A percentile compares a stretch with the other conserved stretches of the same genome.
These are phyloP conservation scores for Fistulinella prunicolor DNA, from an alignment of 768 basidiomycete species.

Conservation along the genomic window DNA sequence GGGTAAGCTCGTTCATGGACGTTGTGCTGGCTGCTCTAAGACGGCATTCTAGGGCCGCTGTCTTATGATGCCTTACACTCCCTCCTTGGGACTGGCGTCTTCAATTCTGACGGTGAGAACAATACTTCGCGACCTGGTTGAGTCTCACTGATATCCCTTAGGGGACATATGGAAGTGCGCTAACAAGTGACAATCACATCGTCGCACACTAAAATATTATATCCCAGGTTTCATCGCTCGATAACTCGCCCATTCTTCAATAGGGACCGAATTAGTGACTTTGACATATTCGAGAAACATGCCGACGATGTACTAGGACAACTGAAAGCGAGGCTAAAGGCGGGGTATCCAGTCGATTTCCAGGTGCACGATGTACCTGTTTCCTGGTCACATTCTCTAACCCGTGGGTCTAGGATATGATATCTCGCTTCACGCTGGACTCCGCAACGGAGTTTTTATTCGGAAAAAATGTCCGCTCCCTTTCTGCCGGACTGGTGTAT, in stretches of 20 bases:
- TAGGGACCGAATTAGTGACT: slow-evolving; percentile 50
- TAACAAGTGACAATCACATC: neutral
- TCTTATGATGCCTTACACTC: slow-evolving; percentile 15
- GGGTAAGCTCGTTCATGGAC: slow-evolving; percentile 22
- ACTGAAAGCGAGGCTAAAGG: slow-evolving; percentile 39
- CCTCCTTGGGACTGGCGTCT: slow-evolving; percentile 56
- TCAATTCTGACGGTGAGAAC: slow-evolving; percentile 50
- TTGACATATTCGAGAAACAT: slow-evolving; percentile 53
- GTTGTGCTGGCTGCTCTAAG: slow-evolving; percentile 21
- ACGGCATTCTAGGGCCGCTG: slow-evolving; percentile 13
- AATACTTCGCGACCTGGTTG: neutral
- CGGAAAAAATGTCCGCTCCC: slow-evolving; percentile 44
- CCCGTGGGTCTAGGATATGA: slow-evolving; percentile 41
- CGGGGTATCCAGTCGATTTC: slow-evolving; percentile 54
- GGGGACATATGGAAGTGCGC: slow-evolving; percentile 60
- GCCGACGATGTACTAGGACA: slow-evolving; percentile 45
- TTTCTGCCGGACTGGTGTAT: slow-evolving; percentile 47
- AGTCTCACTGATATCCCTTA: slow-evolving; percentile 13
- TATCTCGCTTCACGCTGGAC: slow-evolving; percentile 57
- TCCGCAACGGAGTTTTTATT: slow-evolving; percentile 60
- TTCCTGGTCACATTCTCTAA: neutral
- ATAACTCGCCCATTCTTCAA: slow-evolving; percentile 64
- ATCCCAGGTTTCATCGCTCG: slow-evolving; percentile 50
- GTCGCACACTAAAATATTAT: neutral
- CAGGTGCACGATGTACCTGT: slow-evolving; percentile 37